A percentile compares a stretch with the other conserved stretches of the same genome.
Evolutionary conservation across 2,329 filamentous ascomycete genomes (phyloP).

Genomic region (Shiraia sp.): DNA sequence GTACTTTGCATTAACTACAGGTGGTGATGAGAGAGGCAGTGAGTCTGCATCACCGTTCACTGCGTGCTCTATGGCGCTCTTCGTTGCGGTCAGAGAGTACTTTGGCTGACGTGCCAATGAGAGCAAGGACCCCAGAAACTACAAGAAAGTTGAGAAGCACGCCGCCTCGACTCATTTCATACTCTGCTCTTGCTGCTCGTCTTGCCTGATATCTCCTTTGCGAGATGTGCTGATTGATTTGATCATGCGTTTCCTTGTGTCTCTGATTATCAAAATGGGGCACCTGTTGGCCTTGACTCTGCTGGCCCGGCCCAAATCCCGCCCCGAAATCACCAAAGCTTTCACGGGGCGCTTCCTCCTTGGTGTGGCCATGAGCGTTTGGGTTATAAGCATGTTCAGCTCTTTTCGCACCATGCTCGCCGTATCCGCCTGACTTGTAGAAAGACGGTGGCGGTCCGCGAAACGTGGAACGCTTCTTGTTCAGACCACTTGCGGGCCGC

Average conservation of each 20-base stretch:
- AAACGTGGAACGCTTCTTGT: slow-evolving; percentile 74
- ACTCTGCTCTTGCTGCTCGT: slow-evolving; percentile 16
- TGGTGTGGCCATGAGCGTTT: slow-evolving; percentile 5
- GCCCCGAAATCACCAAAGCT: slow-evolving; percentile 37
- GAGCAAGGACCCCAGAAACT: slow-evolving; percentile 28
- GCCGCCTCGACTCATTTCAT: slow-evolving; percentile 29
- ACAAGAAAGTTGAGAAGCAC: slow-evolving; percentile 36
- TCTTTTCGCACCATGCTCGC: slow-evolving; percentile 64
- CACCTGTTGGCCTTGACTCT: slow-evolving; percentile 55
- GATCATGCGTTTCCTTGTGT: slow-evolving; percentile 74
- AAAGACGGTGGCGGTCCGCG: slow-evolving; percentile 87
- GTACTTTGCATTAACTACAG: too few relatives aligned
- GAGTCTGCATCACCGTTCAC: too few relatives aligned
- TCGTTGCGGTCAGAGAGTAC: slow-evolving; percentile 19
- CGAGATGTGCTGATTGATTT: slow-evolving; percentile 60
- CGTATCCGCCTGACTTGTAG: slow-evolving; percentile 81
- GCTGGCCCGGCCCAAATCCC: slow-evolving; percentile 65
- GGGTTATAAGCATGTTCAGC: slow-evolving; percentile 47
- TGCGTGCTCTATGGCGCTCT: neutral
- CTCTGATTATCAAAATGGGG: slow-evolving; percentile 77
- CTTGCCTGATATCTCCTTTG: slow-evolving; percentile 41
- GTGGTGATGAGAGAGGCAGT: too few relatives aligned
- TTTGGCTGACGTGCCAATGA: slow-evolving; percentile 28
- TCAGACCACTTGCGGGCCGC: slow-evolving; percentile 79
- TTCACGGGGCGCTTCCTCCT: slow-evolving; percentile 30